These are phyloP conservation scores for Cinnamomum chago DNA, from an alignment of 164 flowering plant genomes.

Conservation along the genomic window DNA sequence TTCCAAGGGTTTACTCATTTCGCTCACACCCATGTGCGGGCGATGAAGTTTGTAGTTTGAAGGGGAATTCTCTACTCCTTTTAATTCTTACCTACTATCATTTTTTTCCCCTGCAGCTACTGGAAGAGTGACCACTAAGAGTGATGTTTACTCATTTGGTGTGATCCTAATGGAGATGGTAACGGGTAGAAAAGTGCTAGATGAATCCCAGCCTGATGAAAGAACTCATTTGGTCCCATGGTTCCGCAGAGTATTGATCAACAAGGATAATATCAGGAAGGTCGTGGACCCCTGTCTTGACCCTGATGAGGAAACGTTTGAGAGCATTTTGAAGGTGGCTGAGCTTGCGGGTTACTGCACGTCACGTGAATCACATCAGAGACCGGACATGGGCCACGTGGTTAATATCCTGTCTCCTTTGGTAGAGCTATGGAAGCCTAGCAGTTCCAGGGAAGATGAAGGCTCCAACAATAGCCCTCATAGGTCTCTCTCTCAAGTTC, in stretches of 20 bases:
- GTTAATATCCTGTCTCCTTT: slow-evolving; percentile 44
- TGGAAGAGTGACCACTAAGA: slow-evolving; percentile 33
- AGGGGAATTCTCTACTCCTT: background rate
- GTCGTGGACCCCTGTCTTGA: slow-evolving; percentile 31
- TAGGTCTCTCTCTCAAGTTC: slow-evolving; percentile 27
- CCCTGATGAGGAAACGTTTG: slow-evolving; percentile 42
- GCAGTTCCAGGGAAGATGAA: slow-evolving; percentile 29
- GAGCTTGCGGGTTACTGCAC: slow-evolving; percentile 58
- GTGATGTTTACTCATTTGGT: slow-evolving; percentile 36
- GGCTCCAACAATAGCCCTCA: slow-evolving; percentile 14
- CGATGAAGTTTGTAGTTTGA: background rate
- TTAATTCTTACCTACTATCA: background rate
- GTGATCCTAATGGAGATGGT: slow-evolving; percentile 33
- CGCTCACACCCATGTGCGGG: background rate
- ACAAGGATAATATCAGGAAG: slow-evolving; percentile 29
- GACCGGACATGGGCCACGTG: slow-evolving; percentile 56
- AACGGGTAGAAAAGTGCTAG: slow-evolving; percentile 29
- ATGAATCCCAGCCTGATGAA: slow-evolving; percentile 35
- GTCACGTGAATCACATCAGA: slow-evolving; percentile 46
- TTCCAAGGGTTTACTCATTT: too few relatives aligned
- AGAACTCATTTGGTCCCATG: slow-evolving; percentile 38
- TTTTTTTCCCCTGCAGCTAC: slow-evolving; percentile 18
- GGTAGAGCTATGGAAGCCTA: slow-evolving; percentile 54
- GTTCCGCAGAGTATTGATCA: slow-evolving; percentile 39
- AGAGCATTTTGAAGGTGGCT: slow-evolving; percentile 38